Conservation (phyloP, 352 stramenopile genomes). For the Globisporangium camurandrum region DNA sequence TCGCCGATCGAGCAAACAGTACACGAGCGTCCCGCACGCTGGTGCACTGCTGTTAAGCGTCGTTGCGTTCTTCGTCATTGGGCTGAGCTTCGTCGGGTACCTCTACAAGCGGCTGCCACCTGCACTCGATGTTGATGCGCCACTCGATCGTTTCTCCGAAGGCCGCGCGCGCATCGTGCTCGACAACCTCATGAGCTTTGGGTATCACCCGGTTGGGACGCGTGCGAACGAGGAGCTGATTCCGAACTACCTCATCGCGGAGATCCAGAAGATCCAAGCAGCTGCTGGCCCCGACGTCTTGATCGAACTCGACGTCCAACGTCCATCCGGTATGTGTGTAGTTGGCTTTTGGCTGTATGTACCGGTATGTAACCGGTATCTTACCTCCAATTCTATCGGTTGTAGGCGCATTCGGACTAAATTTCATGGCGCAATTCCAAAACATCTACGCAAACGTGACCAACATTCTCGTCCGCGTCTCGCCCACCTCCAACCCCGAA, state of each 20-base stretch:
- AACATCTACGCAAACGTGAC: slow-evolving; percentile 84
- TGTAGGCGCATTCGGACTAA: slow-evolving; percentile 53
- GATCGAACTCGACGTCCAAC: slow-evolving; percentile 58
- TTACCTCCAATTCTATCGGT: neutral
- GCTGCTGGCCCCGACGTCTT: slow-evolving; percentile 23
- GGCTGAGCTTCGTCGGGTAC: slow-evolving; percentile 27
- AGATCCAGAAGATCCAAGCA: slow-evolving; percentile 49
- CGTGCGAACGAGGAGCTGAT: slow-evolving; percentile 60
- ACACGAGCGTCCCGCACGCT: slow-evolving; percentile 11
- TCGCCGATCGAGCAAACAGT: slow-evolving; percentile 2
- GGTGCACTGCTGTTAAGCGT: slow-evolving; percentile 27
- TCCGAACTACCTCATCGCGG: slow-evolving; percentile 39
- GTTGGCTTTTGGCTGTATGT: too few relatives aligned
- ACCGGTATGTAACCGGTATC: too few relatives aligned
- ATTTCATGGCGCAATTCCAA: slow-evolving; percentile 76
- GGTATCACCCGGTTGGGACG: slow-evolving; percentile 56
- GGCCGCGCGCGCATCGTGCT: slow-evolving; percentile 45
- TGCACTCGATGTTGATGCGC: slow-evolving; percentile 27
- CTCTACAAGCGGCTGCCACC: slow-evolving; percentile 51
- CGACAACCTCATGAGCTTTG: slow-evolving; percentile 64
- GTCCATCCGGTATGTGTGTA: slow-evolving; percentile 40
- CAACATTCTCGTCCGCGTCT: slow-evolving; percentile 68
- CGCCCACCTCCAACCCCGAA: slow-evolving; percentile 17
- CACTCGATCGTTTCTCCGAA: slow-evolving; percentile 38
- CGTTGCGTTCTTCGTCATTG: slow-evolving; percentile 31